Conservation (phyloP, 2,329 filamentous ascomycete genomes). For the Colletotrichum paranaense region DNA sequence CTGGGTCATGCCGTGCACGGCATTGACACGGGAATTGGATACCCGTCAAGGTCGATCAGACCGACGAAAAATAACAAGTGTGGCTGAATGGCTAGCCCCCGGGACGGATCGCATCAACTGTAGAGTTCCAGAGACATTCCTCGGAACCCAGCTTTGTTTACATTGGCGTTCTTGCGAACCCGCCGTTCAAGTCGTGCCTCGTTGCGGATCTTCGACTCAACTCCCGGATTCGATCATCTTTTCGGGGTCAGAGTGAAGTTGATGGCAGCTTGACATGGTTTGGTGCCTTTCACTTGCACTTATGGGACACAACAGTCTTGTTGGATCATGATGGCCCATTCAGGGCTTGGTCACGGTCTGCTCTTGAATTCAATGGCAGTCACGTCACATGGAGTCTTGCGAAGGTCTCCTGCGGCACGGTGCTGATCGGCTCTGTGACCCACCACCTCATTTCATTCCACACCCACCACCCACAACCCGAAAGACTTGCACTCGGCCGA, state of each 20-base stretch:
- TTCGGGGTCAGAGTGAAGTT: neutral
- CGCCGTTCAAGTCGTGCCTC: neutral
- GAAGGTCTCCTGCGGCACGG: neutral
- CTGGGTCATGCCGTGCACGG: neutral
- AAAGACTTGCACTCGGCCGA: neutral
- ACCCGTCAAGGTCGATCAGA: neutral
- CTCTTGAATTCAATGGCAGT: neutral
- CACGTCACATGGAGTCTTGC: neutral
- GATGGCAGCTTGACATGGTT: neutral
- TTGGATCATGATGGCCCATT: neutral
- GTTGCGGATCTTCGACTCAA: neutral
- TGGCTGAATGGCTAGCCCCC: neutral
- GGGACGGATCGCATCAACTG: neutral
- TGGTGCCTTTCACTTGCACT: neutral
- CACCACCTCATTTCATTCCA: conserved; percentile 13
- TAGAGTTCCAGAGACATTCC: neutral
- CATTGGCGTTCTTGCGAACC: neutral
- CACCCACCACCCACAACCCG: neutral
- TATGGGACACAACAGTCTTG: neutral
- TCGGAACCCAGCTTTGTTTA: neutral
- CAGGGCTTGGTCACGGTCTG: neutral
- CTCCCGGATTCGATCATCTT: neutral
- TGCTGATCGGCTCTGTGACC: conserved; percentile 5
- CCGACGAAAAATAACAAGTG: too few species aligned
- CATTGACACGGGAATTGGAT: conserved; percentile 19